Evolutionary conservation across 306 rosid genomes (phyloP).

Genomic region (Vigna nakashimae): DNA sequence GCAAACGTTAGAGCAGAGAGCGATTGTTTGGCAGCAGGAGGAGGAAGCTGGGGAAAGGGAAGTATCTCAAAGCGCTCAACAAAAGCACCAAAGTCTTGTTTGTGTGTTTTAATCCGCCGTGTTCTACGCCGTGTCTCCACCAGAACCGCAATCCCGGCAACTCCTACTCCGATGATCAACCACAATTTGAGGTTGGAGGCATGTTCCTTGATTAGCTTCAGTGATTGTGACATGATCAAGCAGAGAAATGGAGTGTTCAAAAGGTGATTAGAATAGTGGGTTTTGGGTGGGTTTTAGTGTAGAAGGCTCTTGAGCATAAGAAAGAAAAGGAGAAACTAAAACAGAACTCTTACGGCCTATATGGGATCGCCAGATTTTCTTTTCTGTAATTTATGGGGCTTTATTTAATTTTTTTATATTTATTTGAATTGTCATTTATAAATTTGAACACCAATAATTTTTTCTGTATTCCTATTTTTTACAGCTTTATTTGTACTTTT

Average conservation of each 20-base stretch:
- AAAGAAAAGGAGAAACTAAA: neutral
- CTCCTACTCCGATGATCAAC: conserved; percentile 66
- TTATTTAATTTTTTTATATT: neutral
- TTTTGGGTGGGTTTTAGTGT: conserved; percentile 64
- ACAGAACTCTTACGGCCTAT: neutral
- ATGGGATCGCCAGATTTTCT: neutral
- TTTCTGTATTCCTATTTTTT: too few relatives aligned
- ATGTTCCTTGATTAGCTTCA: conserved; percentile 46
- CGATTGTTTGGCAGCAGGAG: conserved; percentile 42
- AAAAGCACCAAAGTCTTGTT: conserved; percentile 62
- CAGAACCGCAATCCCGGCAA: conserved; percentile 60
- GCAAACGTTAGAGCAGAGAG: conserved; percentile 71
- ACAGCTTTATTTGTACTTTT: too few relatives aligned
- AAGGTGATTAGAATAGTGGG: conserved; percentile 45
- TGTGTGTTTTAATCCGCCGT: neutral
- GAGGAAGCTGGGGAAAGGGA: conserved; percentile 55
- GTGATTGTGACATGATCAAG: conserved; percentile 53
- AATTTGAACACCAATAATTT: too few relatives aligned
- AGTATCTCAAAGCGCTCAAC: conserved; percentile 64
- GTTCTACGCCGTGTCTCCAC: conserved; percentile 60
- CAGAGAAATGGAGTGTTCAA: neutral
- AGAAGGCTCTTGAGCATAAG: neutral
- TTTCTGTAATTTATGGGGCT: neutral
- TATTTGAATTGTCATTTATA: too few relatives aligned
- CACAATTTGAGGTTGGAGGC: conserved; percentile 70